Conservation (phyloP, 2,329 filamentous ascomycete species). For the Diplodia mutila region DNA sequence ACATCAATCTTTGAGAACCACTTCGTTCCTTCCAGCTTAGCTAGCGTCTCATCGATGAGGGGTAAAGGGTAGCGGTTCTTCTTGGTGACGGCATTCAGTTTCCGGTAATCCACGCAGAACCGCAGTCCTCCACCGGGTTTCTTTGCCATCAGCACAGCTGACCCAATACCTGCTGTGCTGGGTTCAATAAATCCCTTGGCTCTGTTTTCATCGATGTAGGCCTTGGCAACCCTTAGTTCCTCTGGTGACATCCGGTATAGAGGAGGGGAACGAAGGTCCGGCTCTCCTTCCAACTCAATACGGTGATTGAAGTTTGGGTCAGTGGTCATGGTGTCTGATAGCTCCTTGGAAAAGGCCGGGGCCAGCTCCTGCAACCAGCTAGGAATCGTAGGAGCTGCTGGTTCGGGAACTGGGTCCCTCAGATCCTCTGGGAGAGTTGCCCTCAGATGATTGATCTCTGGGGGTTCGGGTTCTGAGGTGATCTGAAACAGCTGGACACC, state of each 20-base stretch:
- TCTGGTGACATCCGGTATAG: neutral
- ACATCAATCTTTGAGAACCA: constrained; percentile 1
- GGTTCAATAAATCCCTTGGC: constrained; percentile 5
- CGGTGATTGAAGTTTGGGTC: neutral
- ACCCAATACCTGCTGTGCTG: neutral
- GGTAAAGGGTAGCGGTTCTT: constrained; percentile 1
- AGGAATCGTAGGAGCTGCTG: neutral
- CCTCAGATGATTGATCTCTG: too few relatives aligned
- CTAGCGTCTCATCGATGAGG: neutral
- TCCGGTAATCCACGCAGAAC: neutral
- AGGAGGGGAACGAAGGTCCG: neutral
- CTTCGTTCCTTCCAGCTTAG: neutral
- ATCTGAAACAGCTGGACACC: too few relatives aligned
- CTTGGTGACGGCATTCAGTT: neutral
- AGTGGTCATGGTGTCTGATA: neutral
- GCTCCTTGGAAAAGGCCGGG: neutral
- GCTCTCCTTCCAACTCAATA: neutral
- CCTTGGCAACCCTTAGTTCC: neutral
- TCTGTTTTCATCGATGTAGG: neutral
- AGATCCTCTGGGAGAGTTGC: too few relatives aligned
- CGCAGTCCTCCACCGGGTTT: neutral
- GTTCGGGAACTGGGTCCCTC: too few relatives aligned
- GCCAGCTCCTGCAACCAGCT: neutral
- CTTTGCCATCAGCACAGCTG: neutral
- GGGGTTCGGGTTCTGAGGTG: too few relatives aligned